These are phyloP conservation scores for Strobilomyces dryophilus DNA, from an alignment of 768 basidiomycete genomes.

Conservation along the genomic window DNA sequence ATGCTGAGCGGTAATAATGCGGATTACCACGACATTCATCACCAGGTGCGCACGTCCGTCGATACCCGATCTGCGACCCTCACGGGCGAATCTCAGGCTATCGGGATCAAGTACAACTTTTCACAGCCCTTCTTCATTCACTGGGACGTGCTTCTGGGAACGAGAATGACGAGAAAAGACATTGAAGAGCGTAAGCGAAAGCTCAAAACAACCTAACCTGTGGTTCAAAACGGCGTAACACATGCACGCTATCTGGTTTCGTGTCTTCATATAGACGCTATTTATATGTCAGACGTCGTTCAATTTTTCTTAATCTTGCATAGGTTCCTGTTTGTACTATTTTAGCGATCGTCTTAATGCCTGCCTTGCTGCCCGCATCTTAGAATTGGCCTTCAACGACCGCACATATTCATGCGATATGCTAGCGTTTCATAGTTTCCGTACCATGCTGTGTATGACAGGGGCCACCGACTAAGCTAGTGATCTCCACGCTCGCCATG, in stretches of 20 bases:
- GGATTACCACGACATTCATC: conserved; percentile 98
- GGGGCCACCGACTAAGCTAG: too few relatives aligned
- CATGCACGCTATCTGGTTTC: neutral
- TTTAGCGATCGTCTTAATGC: conserved; percentile 10
- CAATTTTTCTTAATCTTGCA: conserved; percentile 1
- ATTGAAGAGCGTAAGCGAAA: conserved; percentile 49
- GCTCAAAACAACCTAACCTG: conserved; percentile 18
- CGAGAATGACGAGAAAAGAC: conserved; percentile 72
- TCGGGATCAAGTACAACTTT: conserved; percentile 95
- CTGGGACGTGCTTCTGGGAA: conserved; percentile 85
- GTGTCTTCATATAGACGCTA: neutral
- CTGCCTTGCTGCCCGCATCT: too few relatives aligned
- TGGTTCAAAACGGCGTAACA: neutral
- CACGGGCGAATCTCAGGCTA: conserved; percentile 18
- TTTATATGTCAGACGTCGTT: neutral
- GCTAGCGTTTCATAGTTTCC: too few relatives aligned
- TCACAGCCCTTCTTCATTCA: conserved; percentile 95
- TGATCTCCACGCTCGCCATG: conserved; percentile 14
- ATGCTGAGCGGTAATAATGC: conserved; percentile 83
- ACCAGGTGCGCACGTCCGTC: conserved; percentile 56
- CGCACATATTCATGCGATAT: neutral
- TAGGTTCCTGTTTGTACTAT: conserved; percentile 21
- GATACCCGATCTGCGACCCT: neutral
- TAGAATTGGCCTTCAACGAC: neutral
- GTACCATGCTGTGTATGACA: too few relatives aligned